Conservation (phyloP, 192 early-diverging fungal genomes). For the Rhizoclosmatium sp. region DNA sequence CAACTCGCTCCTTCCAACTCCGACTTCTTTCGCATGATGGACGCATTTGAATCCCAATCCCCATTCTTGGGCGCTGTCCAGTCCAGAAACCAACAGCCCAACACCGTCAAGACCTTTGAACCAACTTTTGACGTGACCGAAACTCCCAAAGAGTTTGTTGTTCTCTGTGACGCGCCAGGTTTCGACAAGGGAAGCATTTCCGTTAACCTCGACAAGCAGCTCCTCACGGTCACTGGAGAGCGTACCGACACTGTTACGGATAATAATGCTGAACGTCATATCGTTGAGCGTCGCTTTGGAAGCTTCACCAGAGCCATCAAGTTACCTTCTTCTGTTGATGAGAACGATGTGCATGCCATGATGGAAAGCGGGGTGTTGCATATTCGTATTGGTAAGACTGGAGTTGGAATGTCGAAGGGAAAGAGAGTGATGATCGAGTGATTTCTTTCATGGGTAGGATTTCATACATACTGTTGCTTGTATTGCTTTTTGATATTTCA, state of each 20-base stretch:
- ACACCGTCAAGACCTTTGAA: too few relatives aligned
- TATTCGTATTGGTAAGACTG: neutral
- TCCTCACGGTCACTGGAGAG: conserved; percentile 1
- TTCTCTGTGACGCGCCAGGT: neutral
- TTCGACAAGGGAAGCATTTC: neutral
- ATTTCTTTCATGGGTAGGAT: neutral
- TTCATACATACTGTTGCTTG: neutral
- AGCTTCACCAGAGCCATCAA: neutral
- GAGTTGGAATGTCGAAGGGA: neutral
- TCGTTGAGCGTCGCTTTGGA: conserved; percentile 11
- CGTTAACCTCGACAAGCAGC: neutral
- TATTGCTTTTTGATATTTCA: neutral
- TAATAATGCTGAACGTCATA: neutral
- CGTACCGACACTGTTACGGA: neutral
- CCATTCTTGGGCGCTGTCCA: neutral
- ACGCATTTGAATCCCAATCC: neutral
- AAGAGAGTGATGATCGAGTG: neutral
- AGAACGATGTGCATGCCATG: neutral
- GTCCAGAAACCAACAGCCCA: neutral
- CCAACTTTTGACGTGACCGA: conserved; percentile 2
- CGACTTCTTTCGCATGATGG: neutral
- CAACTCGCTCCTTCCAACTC: too few relatives aligned
- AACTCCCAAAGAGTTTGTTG: neutral
- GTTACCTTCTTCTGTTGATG: neutral
- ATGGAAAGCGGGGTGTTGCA: conserved; percentile 16